Evolutionary conservation across 2,329 filamentous ascomycete genomes (phyloP).

Genomic region (Coniochaeta hoffmannii): DNA sequence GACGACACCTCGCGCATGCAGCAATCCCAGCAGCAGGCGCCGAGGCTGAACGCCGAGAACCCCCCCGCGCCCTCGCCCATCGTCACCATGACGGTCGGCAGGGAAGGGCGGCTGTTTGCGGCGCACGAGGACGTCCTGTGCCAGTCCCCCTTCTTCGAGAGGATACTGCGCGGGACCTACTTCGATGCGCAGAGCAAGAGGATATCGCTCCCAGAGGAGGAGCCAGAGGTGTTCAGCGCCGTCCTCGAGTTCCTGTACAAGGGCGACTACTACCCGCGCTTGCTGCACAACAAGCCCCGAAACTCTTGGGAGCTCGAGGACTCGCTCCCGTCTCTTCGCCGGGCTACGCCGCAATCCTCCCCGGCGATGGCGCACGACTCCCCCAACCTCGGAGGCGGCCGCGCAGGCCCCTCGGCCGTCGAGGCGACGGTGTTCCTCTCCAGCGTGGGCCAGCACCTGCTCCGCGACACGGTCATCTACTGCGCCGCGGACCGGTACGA

Average conservation of each 20-base stretch:
- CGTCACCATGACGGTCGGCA: constrained; percentile 77
- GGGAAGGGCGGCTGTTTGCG: constrained; percentile 83
- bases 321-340: constrained; percentile 27
- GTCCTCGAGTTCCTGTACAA: constrained; percentile 97
- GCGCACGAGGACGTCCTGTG: constrained; percentile 89
- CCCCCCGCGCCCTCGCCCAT: constrained; percentile 56
- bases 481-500: constrained; percentile 87
- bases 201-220: constrained; percentile 65
- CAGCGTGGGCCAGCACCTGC: constrained; percentile 66
- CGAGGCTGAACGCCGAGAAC: constrained; percentile 17
- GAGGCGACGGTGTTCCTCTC: constrained; percentile 74
- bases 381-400: constrained; percentile 30
- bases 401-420: constrained; percentile 48
- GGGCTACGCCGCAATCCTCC: constrained; percentile 37
- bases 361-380: constrained; percentile 37
- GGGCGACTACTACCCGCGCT: constrained; percentile 87
- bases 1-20: constrained; percentile 35
- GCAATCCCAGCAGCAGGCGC: constrained; percentile 25
- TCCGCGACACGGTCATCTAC: constrained; percentile 92
- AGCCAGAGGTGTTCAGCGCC: constrained; percentile 88
- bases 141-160: constrained; percentile 77
- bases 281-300: constrained; percentile 78
- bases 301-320: constrained; percentile 89
- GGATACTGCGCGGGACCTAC: constrained; percentile 64
- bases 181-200: constrained; percentile 71